phyloP scores from a whole-genome alignment of 441 rosid species.

The Croton setiger region DNA sequence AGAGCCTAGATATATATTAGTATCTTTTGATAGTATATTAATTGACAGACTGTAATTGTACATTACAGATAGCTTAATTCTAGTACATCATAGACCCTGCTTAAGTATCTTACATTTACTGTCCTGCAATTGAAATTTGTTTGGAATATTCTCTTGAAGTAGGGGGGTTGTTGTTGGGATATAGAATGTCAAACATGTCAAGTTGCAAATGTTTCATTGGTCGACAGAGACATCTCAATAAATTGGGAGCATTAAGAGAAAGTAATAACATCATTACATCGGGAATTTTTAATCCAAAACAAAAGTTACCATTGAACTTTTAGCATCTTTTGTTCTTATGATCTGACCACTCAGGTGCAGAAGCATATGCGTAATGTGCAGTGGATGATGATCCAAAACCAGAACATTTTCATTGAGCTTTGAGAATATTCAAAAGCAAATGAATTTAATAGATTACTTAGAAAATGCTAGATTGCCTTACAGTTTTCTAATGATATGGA shows the following conservation, averaged over 20 bases:
- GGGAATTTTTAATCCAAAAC: neutral
- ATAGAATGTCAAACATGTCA: neutral
- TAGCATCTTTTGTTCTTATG: neutral
- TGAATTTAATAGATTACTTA: neutral
- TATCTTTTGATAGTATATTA: neutral
- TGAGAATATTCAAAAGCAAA: neutral
- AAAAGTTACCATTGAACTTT: neutral
- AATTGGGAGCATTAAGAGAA: neutral
- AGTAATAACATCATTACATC: neutral
- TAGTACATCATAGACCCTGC: neutral
- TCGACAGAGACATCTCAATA: neutral
- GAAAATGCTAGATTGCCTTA: neutral
- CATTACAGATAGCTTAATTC: too few species aligned
- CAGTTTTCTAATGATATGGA: neutral
- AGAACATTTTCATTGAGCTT: neutral
- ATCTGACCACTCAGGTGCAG: neutral
- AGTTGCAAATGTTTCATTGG: neutral
- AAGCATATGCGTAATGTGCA: neutral
- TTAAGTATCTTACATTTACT: neutral
- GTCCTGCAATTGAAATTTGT: slow-evolving; percentile 1
- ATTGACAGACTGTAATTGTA: neutral
- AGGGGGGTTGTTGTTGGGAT: neutral
- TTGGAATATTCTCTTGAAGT: slow-evolving; percentile 9
- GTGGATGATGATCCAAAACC: neutral
- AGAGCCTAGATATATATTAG: neutral